These are phyloP conservation scores for Debaryomycetaceae sp. DNA, from an alignment of 1,139 yeast genomes.

Conservation along the genomic window DNA sequence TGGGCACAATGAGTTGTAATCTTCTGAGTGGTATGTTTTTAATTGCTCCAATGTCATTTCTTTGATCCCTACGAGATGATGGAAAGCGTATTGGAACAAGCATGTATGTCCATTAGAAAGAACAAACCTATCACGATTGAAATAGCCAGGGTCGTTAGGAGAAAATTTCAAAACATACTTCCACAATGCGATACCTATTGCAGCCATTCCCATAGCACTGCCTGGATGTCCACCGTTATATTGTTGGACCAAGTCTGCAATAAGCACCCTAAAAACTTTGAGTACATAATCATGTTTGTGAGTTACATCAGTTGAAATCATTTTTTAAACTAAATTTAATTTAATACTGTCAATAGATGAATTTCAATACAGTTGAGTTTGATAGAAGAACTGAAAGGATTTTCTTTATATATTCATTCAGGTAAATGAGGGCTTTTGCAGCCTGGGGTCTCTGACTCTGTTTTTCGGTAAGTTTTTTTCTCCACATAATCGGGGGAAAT, in stretches of 20 bases:
- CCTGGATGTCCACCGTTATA: constrained; percentile 37
- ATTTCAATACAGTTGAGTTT: too few relatives aligned
- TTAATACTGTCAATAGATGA: too few relatives aligned
- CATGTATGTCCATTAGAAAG: constrained; percentile 34
- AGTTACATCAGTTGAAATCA: background rate
- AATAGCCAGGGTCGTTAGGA: constrained; percentile 26
- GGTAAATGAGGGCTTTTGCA: too few relatives aligned
- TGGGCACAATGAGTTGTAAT: constrained; percentile 21
- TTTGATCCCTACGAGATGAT: constrained; percentile 28
- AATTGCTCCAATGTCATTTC: constrained; percentile 22
- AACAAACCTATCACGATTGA: constrained; percentile 34
- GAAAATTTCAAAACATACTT: constrained; percentile 27
- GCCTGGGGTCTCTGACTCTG: too few relatives aligned
- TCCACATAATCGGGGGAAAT: too few relatives aligned
- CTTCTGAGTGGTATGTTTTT: constrained; percentile 22
- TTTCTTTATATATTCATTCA: too few relatives aligned
- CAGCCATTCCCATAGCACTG: constrained; percentile 39
- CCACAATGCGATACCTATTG: constrained; percentile 33
- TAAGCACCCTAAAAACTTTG: constrained; percentile 15
- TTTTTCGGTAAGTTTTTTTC: too few relatives aligned
- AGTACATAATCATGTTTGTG: constrained; percentile 10
- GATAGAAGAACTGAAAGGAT: too few relatives aligned
- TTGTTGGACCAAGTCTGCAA: constrained; percentile 29
- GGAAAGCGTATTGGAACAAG: constrained; percentile 27
- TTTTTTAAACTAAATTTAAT: too few relatives aligned